Base-by-base conservation (phyloP, 371 early-diverging fungal genomes). In the Dentiscutata heterogama region DNA sequence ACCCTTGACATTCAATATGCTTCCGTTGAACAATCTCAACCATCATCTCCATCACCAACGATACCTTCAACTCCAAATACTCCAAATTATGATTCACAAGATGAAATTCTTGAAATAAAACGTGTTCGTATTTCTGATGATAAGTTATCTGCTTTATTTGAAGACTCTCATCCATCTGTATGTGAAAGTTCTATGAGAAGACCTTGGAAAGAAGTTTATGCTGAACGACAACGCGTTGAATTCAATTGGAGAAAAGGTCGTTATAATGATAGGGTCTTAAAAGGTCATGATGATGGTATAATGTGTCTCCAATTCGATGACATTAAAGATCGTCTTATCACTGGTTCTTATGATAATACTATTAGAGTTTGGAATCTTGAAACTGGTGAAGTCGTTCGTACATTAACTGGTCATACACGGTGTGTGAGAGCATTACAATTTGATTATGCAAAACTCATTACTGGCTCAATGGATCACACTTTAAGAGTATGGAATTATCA, bases 401-500 rank as follows among this genome's bases (percentile, higher is more conserved):
- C 90, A 6, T 86, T 97, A 16, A 87, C 83, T 14, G 99, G 99
- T 0, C 99, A 99, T 88, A 92, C 94, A 11, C 91, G 94, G 3
- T 89, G 89, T 82, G 94, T 99, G 0, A 90, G 97, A 2, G 95
- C 95, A 2, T 89, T 99, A 8, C 97, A 95, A 76, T 96, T 96
- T 84, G 95, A 95, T 83, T 93, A 94, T 53, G 91, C 92, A 83
- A 95, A 94, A 85, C 87, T 96, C 42, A 93, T 97, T 22, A 93
- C 96, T 3, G 96, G 95, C 8, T 94, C 97, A 11, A 93, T 95
- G 87, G 99, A 99, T 84, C 91, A 95, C 39, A 98, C 98, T 0
- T 91, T 99, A n/a, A 91, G 95, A 82, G 94, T 99, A 65, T 99
- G 99, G 99, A 96, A 98, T 87, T 95, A 96, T 85, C 94, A 95